Evolutionary conservation across 495 filamentous ascomycete species (phyloP).

Genomic region (Cercophora sp.): DNA sequence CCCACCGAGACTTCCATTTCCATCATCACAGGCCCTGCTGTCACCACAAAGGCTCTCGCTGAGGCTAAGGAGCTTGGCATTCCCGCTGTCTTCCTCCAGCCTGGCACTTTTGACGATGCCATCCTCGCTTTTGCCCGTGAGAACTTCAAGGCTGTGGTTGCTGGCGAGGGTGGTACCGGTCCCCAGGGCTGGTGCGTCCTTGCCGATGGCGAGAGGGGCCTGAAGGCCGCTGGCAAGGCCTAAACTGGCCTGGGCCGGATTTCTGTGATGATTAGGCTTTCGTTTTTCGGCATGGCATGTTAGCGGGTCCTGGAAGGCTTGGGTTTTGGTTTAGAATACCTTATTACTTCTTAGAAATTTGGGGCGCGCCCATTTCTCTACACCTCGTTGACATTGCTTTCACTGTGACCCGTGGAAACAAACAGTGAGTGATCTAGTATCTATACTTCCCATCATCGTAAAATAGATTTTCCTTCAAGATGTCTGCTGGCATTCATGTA

Average conservation of each 20-base stretch:
- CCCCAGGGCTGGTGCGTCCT: constrained; percentile 88
- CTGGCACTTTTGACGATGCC: constrained; percentile 75
- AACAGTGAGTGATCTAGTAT: no score
- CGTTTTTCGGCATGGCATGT: background rate
- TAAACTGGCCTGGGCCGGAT: background rate
- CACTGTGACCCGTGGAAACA: no score
- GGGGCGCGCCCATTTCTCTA: no score
- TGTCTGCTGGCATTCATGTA: no score
- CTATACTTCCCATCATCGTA: no score
- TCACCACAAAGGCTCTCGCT: constrained; percentile 64
- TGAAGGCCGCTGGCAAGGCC: constrained; percentile 54
- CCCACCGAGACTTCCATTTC: constrained; percentile 72
- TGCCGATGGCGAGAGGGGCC: constrained; percentile 75
- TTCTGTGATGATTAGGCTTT: background rate
- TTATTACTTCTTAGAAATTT: no score
- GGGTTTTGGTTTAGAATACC: no score
- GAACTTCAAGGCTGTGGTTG: constrained; percentile 64
- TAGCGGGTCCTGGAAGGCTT: background rate
- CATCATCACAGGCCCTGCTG: constrained; percentile 81
- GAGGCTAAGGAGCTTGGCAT: constrained; percentile 79
- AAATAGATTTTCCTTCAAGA: no score
- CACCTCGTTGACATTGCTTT: no score
- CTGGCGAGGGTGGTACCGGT: constrained; percentile 61
- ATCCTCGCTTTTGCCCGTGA: constrained; percentile 63
- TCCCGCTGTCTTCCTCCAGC: constrained; percentile 84